These are phyloP conservation scores for Cryptococcus deneoformans DNA, from an alignment of 1,284 basidiomycete genomes.

Conservation along the genomic window DNA sequence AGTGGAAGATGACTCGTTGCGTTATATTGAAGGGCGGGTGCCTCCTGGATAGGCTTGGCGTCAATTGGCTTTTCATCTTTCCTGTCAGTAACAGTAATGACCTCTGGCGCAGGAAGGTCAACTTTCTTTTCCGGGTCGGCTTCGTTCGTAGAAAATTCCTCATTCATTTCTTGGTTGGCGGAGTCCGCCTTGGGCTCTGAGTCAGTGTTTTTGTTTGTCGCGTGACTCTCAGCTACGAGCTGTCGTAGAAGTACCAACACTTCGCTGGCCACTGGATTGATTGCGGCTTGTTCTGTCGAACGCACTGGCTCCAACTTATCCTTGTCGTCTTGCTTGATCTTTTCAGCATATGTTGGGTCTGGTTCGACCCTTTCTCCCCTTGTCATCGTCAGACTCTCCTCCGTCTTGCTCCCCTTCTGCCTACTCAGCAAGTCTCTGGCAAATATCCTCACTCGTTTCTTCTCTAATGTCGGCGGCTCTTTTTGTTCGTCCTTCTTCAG, in stretches of 20 bases:
- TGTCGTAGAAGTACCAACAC: slow-evolving; percentile 6
- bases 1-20: neutral
- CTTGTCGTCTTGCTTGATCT: neutral
- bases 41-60: neutral
- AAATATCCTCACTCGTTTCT: slow-evolving; percentile 14
- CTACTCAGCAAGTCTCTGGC: slow-evolving; percentile 9
- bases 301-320: neutral
- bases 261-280: slow-evolving; percentile 2
- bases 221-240: slow-evolving; percentile 7
- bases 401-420: neutral
- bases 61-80: neutral
- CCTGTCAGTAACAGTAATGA: neutral
- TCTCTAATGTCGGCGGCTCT: neutral
- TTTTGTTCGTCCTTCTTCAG: slow-evolving; percentile 1
- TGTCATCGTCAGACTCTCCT: slow-evolving; percentile 6
- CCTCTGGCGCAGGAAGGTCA: neutral
- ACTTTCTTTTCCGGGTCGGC: neutral
- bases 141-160: neutral
- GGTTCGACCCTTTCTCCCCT: slow-evolving; percentile 4
- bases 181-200: too few relatives aligned
- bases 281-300: neutral
- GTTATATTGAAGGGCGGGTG: neutral
- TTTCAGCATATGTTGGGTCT: neutral
- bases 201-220: neutral
- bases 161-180: neutral